Conservation (phyloP, 2,329 filamentous ascomycete genomes). For the Westerdykella sp. region DNA sequence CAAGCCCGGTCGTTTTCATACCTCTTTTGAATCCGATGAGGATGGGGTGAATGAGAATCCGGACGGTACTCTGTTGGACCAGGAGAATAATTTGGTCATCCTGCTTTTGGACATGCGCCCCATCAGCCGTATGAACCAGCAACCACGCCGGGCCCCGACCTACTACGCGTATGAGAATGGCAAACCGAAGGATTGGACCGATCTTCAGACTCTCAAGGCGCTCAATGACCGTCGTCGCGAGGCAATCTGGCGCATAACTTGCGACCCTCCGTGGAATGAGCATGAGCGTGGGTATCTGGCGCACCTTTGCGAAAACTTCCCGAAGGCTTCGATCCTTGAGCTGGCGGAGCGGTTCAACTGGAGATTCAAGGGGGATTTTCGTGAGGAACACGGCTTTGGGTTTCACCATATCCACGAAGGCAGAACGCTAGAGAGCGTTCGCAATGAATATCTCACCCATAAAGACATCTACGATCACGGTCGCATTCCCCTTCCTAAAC, state of each 20-base stretch:
- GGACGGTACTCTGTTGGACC: constrained; percentile 10
- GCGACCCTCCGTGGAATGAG: constrained; percentile 12
- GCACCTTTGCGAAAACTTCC: constrained; percentile 5
- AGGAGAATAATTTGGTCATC: constrained; percentile 15
- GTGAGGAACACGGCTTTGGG: constrained; percentile 4
- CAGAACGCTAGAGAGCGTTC: constrained; percentile 24
- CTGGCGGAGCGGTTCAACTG: constrained; percentile 22
- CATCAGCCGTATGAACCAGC: constrained; percentile 5
- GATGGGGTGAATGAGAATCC: background rate
- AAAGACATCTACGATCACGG: constrained; percentile 19
- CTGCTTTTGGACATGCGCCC: constrained; percentile 27
- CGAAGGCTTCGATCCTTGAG: constrained; percentile 20
- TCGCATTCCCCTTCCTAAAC: constrained; percentile 1
- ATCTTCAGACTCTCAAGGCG: constrained; percentile 17
- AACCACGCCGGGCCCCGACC: constrained; percentile 11
- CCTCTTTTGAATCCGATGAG: background rate
- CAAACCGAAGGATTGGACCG: constrained; percentile 20
- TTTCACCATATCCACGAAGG: constrained; percentile 8
- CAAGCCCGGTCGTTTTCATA: constrained; percentile 10
- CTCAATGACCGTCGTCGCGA: constrained; percentile 23
- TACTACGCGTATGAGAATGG: constrained; percentile 15
- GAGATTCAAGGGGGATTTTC: constrained; percentile 12
- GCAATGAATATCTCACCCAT: constrained; percentile 19
- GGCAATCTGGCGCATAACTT: constrained; percentile 16
- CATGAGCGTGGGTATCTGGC: constrained; percentile 18